Evolutionary conservation across 2,329 filamentous ascomycete genomes (phyloP), one percentile per base, ranked within the genome.

Genomic region (Sporothrix schenckii): DNA sequence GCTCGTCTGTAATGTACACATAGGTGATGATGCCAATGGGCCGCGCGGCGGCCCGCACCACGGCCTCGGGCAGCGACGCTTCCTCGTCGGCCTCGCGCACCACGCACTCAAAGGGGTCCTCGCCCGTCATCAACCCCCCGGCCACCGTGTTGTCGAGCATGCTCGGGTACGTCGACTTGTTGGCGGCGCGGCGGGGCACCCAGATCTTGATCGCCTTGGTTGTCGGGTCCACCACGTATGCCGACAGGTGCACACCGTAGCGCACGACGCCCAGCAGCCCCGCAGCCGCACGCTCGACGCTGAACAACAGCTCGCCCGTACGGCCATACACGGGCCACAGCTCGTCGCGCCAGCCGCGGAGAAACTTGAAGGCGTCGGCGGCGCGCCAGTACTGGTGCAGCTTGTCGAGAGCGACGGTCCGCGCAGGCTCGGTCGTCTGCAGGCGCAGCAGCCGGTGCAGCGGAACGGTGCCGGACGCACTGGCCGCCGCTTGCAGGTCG

Each of bases 81-180:
- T 99, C 95, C 80, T 99, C 95, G 73, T 89, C 89, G 3, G 91
- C 90, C 80, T 99, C 95, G 69, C 94, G 88, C 24, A 97, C 85
- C 68, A 97, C 82, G 78, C 91, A 93, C 77, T 94, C 93, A 65
- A 93, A 90, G 0, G 92, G 91, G 27, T 85, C 85, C 79, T 97
- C 94, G 16, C 90, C 91, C 0, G 92, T 92, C 78, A 91, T 89
- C 74, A 98, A 89, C 0, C 93, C 87, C n/a, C 87, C 87, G 0
- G 94, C 95, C 7, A 97, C 95, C 1, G 93, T 93, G 79, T 98
- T 99, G 80, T 99, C 95, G 74, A 99, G 84, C 86, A 97, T 94
- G n/a, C 91, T 87, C 0, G 91, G 90, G 77, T 94, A 99, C 0
- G 93, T 97, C 74, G 92, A 88, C 83, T 98, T 99, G 71, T 83